Percentiles rank a stretch among this genome's conserved stretches.
These are phyloP conservation scores for Gryganskiella cystojenkinii DNA, from an alignment of 192 early-diverging fungal genomes.

Conservation along the genomic window DNA sequence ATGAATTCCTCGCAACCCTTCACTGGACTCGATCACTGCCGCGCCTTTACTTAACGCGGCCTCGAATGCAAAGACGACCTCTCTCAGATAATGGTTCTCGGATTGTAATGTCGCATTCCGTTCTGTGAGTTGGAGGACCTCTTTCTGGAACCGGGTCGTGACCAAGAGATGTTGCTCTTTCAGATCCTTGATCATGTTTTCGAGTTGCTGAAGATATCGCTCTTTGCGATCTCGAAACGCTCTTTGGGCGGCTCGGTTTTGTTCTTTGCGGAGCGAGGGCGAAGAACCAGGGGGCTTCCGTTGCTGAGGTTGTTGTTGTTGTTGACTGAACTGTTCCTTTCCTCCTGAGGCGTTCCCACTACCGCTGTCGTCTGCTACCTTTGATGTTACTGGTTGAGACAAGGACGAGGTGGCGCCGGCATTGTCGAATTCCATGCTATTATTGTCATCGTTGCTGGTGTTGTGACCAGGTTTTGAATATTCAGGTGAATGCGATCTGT, in stretches of 20 bases:
- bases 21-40: too few relatives aligned
- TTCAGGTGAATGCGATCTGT: too few relatives aligned
- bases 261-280: slow-evolving; percentile 68
- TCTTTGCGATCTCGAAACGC: slow-evolving; percentile 91
- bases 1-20: not conserved
- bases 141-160: slow-evolving; percentile 39
- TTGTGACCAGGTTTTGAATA: too few relatives aligned
- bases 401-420: too few relatives aligned
- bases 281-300: slow-evolving; percentile 58
- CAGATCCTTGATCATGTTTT: slow-evolving; percentile 74
- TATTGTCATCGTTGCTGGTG: too few relatives aligned
- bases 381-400: too few relatives aligned
- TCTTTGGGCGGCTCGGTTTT: slow-evolving; percentile 89
- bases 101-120: slow-evolving; percentile 26
- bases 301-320: slow-evolving; percentile 12
- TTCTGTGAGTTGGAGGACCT: slow-evolving; percentile 30
- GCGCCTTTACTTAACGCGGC: slow-evolving; percentile 25
- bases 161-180: slow-evolving; percentile 65
- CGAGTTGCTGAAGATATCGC: slow-evolving; percentile 77
- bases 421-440: too few relatives aligned
- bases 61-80: slow-evolving; percentile 57
- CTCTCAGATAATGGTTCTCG: slow-evolving; percentile 58
- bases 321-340: not conserved
- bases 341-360: too few relatives aligned
- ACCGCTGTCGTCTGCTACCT: not conserved